phyloP scores from a whole-genome alignment of 495 filamentous ascomycete species.

The Clavariopsis aquatica region DNA sequence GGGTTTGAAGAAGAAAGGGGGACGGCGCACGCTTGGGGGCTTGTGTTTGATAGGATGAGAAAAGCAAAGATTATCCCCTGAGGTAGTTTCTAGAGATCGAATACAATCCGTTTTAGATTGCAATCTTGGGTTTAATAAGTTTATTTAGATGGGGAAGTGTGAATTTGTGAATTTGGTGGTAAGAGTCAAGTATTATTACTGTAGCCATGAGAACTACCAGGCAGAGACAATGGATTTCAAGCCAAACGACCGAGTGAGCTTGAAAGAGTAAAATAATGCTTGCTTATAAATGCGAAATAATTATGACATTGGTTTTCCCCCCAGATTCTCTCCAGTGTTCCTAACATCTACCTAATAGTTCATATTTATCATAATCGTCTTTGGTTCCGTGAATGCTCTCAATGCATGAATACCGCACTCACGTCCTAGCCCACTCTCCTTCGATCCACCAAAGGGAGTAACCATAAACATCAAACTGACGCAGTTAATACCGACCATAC shows the following conservation, averaged over 20 bases:
- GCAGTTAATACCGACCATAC: constrained; percentile 59
- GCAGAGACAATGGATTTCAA: too few relatives aligned
- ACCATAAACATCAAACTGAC: constrained; percentile 44
- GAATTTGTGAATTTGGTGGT: too few relatives aligned
- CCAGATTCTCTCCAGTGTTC: background rate
- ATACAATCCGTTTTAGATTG: too few relatives aligned
- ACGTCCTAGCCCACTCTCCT: constrained; percentile 53
- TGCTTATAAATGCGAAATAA: background rate
- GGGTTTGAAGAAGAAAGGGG: constrained; percentile 41
- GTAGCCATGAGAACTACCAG: too few relatives aligned
- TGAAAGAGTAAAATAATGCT: background rate
- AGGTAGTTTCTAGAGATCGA: too few relatives aligned
- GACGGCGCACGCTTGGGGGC: constrained; percentile 37
- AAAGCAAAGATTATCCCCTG: constrained; percentile 42
- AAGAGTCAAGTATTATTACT: too few relatives aligned
- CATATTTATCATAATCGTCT: constrained; percentile 52
- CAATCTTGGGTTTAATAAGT: too few relatives aligned
- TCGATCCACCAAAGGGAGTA: constrained; percentile 53
- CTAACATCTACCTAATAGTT: constrained; percentile 28
- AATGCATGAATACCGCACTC: constrained; percentile 52
- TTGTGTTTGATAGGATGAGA: constrained; percentile 42
- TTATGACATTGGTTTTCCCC: background rate
- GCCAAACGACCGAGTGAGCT: too few relatives aligned
- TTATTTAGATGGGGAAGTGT: too few relatives aligned
- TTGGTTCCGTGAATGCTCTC: constrained; percentile 50